phyloP scores from a whole-genome alignment of 306 rosid species.

The Cucurbita pepo region DNA sequence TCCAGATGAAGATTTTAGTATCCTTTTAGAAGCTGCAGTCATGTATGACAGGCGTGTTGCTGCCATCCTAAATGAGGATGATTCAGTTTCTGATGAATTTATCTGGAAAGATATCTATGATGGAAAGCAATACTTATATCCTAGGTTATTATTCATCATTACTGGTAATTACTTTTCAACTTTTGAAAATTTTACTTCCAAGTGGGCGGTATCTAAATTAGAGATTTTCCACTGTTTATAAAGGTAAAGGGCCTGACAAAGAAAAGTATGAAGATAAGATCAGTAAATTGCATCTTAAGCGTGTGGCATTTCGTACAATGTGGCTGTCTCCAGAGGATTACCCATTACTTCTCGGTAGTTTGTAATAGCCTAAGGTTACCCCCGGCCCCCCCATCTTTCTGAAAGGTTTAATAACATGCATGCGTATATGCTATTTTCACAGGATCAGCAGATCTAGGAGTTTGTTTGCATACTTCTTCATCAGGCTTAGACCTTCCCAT shows the following conservation, averaged over 20 bases:
- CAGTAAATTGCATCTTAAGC: slow-evolving; percentile 61
- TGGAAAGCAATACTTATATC: slow-evolving; percentile 58
- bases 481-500: slow-evolving; percentile 98
- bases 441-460: slow-evolving; percentile 94
- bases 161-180: slow-evolving; percentile 31
- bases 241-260: slow-evolving; percentile 93
- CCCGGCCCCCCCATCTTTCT: neutral
- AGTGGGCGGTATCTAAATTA: slow-evolving; percentile 4
- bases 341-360: slow-evolving; percentile 68
- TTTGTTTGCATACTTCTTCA: slow-evolving; percentile 90
- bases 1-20: slow-evolving; percentile 80
- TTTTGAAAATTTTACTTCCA: neutral
- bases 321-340: slow-evolving; percentile 97
- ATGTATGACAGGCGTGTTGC: slow-evolving; percentile 98
- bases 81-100: slow-evolving; percentile 57
- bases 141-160: slow-evolving; percentile 74
- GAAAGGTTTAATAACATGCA: slow-evolving; percentile 4
- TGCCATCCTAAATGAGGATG: slow-evolving; percentile 70
- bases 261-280: slow-evolving; percentile 71
- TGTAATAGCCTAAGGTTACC: slow-evolving; percentile 4
- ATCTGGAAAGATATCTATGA: slow-evolving; percentile 55
- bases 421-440: slow-evolving; percentile 9
- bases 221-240: slow-evolving; percentile 7
- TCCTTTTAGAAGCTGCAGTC: slow-evolving; percentile 93
- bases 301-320: slow-evolving; percentile 92